Evolutionary conservation across 257 asterid species (phyloP).

Genomic region (Rehmannia glutinosa): DNA sequence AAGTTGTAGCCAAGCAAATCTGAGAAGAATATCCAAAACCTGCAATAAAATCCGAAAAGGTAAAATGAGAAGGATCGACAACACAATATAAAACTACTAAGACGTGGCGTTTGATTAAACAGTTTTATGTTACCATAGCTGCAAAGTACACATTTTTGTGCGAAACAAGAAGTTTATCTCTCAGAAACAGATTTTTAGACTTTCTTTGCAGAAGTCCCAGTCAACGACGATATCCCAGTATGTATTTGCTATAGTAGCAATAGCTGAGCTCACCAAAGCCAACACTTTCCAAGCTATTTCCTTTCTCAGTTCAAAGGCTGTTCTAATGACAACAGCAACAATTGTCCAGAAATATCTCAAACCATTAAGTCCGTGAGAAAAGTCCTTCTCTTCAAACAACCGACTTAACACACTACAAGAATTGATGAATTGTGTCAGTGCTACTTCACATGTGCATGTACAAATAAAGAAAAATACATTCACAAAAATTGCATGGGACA

Average conservation of each 20-base stretch:
- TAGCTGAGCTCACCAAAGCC: constrained; percentile 55
- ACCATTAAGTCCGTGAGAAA: constrained; percentile 50
- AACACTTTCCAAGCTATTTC: constrained; percentile 49
- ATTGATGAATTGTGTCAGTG: constrained; percentile 6
- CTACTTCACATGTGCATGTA: constrained; percentile 3
- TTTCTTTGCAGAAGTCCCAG: constrained; percentile 72
- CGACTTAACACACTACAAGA: constrained; percentile 70
- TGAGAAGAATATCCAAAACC: constrained; percentile 62
- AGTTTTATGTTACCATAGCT: constrained; percentile 50
- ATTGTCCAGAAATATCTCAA: constrained; percentile 74
- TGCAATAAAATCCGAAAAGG: constrained; percentile 23
- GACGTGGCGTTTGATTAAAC: not conserved
- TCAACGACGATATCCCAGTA: constrained; percentile 85
- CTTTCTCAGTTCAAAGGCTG: constrained; percentile 59
- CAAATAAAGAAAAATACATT: not conserved
- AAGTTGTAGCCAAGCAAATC: constrained; percentile 85
- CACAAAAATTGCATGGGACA: not conserved
- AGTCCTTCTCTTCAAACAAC: constrained; percentile 62
- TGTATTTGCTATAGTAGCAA: constrained; percentile 54
- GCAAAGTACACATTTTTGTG: constrained; percentile 52
- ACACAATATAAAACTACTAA: not conserved
- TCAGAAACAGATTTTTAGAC: constrained; percentile 59
- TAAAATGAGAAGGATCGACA: not conserved
- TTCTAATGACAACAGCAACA: constrained; percentile 64
- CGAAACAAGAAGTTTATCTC: constrained; percentile 55